Conservation (phyloP, 78 protist species). For the Dictyostelium intermedium region DNA sequence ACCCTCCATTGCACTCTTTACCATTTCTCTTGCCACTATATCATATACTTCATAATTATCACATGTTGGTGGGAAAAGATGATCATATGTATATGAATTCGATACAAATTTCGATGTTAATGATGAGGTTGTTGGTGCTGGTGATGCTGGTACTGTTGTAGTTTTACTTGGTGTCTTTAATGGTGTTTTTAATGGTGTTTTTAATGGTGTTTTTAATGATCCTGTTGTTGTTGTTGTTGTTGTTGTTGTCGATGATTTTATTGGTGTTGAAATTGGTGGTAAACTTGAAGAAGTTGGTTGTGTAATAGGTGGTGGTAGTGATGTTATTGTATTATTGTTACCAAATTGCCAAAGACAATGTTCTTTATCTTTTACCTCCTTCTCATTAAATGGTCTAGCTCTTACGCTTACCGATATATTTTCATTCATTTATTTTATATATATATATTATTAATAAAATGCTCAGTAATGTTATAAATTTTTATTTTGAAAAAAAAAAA, state of each 20-base stretch:
- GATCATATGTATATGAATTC: conserved; percentile 39
- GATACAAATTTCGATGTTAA: neutral
- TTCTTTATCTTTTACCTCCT: conserved; percentile 4
- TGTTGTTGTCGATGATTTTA: neutral
- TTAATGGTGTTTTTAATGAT: conserved; percentile 7
- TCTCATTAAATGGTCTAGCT: conserved; percentile 55
- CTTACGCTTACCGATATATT: conserved; percentile 48
- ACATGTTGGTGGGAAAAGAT: conserved; percentile 4
- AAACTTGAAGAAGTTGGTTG: neutral
- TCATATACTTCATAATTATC: conserved; percentile 47
- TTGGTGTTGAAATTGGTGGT: neutral
- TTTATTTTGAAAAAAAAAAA: no score
- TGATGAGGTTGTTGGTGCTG: neutral
- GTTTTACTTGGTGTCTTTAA: neutral
- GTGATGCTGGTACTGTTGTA: neutral
- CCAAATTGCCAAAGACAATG: conserved; percentile 16
- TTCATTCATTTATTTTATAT: conserved; percentile 28
- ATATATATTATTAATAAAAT: neutral
- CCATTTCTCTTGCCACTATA: conserved; percentile 10
- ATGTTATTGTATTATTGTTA: conserved; percentile 7
- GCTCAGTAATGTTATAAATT: neutral
- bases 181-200: conserved; percentile 19
- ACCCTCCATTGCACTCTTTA: conserved; percentile 64
- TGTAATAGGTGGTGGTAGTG: neutral
- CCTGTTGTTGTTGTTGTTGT: neutral